Percentiles rank a stretch among this genome's conserved stretches.
phyloP scores from a whole-genome alignment of 78 protist species.

The Dictyostelium capitatum region DNA sequence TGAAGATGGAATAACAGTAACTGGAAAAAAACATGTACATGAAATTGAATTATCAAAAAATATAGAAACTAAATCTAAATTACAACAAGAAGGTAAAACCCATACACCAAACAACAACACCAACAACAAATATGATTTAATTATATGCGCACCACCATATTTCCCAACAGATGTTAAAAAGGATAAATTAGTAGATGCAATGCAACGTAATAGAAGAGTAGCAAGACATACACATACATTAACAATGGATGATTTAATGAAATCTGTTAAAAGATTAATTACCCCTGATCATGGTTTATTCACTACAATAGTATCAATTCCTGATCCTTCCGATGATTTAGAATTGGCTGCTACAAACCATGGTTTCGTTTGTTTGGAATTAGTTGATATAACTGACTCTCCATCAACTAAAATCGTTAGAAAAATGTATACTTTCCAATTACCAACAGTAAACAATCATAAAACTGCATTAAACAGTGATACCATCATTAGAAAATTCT shows the following conservation, averaged over 20 bases:
- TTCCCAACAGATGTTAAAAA: slow-evolving; percentile 37
- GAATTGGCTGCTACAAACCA: slow-evolving; percentile 34
- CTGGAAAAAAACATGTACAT: background rate
- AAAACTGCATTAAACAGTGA: background rate
- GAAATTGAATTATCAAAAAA: background rate
- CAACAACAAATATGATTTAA: slow-evolving; percentile 34
- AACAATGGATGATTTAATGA: slow-evolving; percentile 53
- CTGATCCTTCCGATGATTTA: slow-evolving; percentile 50
- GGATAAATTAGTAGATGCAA: slow-evolving; percentile 7
- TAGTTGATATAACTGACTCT: slow-evolving; percentile 49
- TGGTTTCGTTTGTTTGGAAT: slow-evolving; percentile 41
- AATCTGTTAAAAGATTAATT: slow-evolving; percentile 27
- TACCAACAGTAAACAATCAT: background rate
- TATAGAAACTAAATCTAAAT: background rate
- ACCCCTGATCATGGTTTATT: slow-evolving; percentile 35
- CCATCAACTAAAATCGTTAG: slow-evolving; percentile 45
- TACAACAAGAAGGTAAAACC: background rate
- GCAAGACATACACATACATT: slow-evolving; percentile 78
- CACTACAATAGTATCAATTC: slow-evolving; percentile 53
- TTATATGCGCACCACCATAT: slow-evolving; percentile 80
- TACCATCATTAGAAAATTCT: background rate
- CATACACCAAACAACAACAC: background rate
- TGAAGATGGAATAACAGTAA: background rate
- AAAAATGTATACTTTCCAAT: slow-evolving; percentile 65
- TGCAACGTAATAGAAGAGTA: slow-evolving; percentile 45